Evolutionary conservation across 768 basidiomycete genomes (phyloP), one percentile per base, ranked within the genome.

Genomic region (Collybia sp.): DNA sequence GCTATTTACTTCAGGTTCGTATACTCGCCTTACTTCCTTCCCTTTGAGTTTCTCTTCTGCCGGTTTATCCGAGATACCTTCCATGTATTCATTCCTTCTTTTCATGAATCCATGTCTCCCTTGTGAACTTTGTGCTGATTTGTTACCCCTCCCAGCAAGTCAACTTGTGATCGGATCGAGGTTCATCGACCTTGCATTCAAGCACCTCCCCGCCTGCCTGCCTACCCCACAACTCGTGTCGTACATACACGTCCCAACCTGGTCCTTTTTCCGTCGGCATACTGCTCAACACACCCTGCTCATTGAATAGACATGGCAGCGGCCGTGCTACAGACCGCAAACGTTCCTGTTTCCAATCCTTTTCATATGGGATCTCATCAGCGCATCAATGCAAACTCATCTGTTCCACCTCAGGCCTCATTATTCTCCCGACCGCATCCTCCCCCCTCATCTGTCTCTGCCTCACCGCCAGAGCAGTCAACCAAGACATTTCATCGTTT

Each of bases 401-500:
- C 58, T 32, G 50, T 53, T 37, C 57, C 66, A 48, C 57, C 65
- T 53, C 46, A 58, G 40, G 57, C 63, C 49, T 52, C 70, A n/a
- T 69, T 75, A 16, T 69, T 74, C 49, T 67, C 73, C 56, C 68
- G 67, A 57, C 65, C 66, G 49, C 61, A 68, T 49, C 69, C 66
- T 43, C 57, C 62, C 6, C 53, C 69, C 16, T 53, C 69, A 38
- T 53, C 66, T 49, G 53, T 61, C 49, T 47, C 59, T 49, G 39
- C 58, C 47, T 52, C 55, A 39, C 49, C 58, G 9, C 62, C 70
- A 25, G 72, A 75, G 42, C 60, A 73, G 13, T 58, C 67, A 0
- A 69, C 75, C 34, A 80, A 71, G 55, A 70, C 82, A 5, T 80
- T 88, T 58, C 76, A 76, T 56, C 78, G 83, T 35, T 64, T 88